These are phyloP conservation scores for Ustilago nuda DNA, from an alignment of 1,284 basidiomycete genomes.

Conservation along the genomic window DNA sequence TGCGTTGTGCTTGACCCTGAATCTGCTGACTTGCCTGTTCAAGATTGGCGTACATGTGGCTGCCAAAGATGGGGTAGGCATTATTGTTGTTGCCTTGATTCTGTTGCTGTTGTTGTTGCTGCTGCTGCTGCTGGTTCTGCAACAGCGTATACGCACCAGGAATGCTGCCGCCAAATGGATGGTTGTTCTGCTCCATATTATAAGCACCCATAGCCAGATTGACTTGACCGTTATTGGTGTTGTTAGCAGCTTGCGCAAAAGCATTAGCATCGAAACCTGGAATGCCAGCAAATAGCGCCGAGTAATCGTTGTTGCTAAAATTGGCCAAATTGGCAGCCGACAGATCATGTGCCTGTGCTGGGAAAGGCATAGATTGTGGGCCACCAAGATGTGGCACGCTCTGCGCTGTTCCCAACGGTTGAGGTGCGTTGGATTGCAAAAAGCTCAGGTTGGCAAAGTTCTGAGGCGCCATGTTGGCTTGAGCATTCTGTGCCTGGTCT, in stretches of 20 bases:
- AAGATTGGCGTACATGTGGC: slow-evolving; percentile 19
- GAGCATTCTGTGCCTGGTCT: slow-evolving; percentile 48
- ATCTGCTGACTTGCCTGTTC: slow-evolving; percentile 27
- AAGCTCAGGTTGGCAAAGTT: slow-evolving; percentile 48
- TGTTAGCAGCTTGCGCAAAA: slow-evolving; percentile 20
- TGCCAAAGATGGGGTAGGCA: slow-evolving; percentile 18
- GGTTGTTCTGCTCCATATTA: slow-evolving; percentile 44
- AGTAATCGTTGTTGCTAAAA: slow-evolving; percentile 34
- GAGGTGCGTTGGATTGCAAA: slow-evolving; percentile 40
- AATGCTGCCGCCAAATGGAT: slow-evolving; percentile 58
- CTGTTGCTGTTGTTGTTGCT: slow-evolving; percentile 31
- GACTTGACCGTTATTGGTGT: slow-evolving; percentile 30
- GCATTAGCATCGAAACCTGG: slow-evolving; percentile 41
- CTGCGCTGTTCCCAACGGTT: slow-evolving; percentile 49
- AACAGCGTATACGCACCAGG: slow-evolving; percentile 58
- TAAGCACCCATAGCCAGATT: slow-evolving; percentile 39
- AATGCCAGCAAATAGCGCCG: slow-evolving; percentile 45
- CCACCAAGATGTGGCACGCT: slow-evolving; percentile 57
- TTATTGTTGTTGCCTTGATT: slow-evolving; percentile 20
- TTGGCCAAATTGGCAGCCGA: slow-evolving; percentile 29
- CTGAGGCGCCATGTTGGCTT: slow-evolving; percentile 37
- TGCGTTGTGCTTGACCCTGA: slow-evolving; percentile 27
- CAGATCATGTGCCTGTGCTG: slow-evolving; percentile 32
- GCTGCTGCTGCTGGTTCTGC: slow-evolving; percentile 29
- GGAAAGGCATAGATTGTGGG: slow-evolving; percentile 61